Conservation (phyloP, 192 early-diverging fungal species). For the Umbelopsis vinacea region DNA sequence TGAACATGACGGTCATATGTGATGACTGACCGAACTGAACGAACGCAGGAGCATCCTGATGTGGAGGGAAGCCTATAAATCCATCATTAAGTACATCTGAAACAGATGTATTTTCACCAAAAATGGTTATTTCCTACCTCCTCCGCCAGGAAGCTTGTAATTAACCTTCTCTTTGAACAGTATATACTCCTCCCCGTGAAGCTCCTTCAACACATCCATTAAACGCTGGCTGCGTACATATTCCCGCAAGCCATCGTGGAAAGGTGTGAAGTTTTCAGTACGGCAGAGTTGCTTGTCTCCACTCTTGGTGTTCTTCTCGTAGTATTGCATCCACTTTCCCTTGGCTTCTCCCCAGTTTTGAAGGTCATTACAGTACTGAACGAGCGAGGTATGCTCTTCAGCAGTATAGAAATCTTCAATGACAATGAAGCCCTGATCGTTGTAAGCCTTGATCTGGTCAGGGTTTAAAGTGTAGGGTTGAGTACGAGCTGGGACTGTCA, state of each 20-base stretch:
- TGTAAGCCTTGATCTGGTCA: slow-evolving; percentile 54
- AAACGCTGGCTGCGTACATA: slow-evolving; percentile 53
- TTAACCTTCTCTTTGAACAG: slow-evolving; percentile 71
- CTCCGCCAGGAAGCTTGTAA: slow-evolving; percentile 62
- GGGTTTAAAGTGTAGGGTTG: slow-evolving; percentile 45
- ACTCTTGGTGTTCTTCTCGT: slow-evolving; percentile 55
- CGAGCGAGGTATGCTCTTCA: slow-evolving; percentile 53
- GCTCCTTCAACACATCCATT: slow-evolving; percentile 51
- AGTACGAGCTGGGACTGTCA: slow-evolving; percentile 23
- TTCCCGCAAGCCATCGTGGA: slow-evolving; percentile 45
- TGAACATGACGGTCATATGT: slow-evolving; percentile 62
- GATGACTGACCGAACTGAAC: slow-evolving; percentile 58
- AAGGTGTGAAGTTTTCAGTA: slow-evolving; percentile 67
- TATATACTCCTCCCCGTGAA: slow-evolving; percentile 56
- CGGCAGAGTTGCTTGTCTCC: slow-evolving; percentile 58
- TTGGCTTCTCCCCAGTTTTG: slow-evolving; percentile 56
- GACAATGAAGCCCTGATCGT: slow-evolving; percentile 56
- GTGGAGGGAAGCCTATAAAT: slow-evolving; percentile 52
- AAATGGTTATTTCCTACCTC: slow-evolving; percentile 27
- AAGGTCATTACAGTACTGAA: slow-evolving; percentile 47
- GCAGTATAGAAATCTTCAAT: slow-evolving; percentile 57
- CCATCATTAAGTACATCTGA: background rate
- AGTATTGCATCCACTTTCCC: slow-evolving; percentile 70
- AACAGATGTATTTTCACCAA: background rate
- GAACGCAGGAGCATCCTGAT: slow-evolving; percentile 67